Evolutionary conservation across 2,329 filamentous ascomycete species (phyloP).

Genomic region (Ophiobolus disseminans): DNA sequence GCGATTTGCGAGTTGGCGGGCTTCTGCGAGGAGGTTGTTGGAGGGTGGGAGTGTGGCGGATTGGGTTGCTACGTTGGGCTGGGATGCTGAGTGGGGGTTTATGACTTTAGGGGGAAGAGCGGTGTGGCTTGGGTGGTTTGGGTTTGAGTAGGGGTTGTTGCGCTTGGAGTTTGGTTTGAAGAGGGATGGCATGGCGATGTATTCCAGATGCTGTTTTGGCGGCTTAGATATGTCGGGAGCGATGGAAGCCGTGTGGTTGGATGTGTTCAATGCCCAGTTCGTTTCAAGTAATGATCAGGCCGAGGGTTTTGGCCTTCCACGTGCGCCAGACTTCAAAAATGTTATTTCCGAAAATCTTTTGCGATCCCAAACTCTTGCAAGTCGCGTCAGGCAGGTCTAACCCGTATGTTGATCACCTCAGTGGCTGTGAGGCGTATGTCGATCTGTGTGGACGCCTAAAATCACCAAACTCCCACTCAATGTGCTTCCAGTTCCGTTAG

Average conservation of each 20-base stretch:
- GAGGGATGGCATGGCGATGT: slow-evolving; percentile 11
- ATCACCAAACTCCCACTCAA: no score
- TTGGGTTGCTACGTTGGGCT: not conserved
- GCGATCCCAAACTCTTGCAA: no score
- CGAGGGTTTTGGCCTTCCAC: no score
- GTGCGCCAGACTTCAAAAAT: no score
- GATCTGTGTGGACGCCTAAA: no score
- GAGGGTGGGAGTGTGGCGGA: slow-evolving; percentile 11
- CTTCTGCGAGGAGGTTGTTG: slow-evolving; percentile 28
- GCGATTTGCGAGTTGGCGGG: slow-evolving; percentile 21
- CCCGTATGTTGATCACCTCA: no score
- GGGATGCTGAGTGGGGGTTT: slow-evolving; percentile 3
- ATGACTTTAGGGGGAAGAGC: not conserved
- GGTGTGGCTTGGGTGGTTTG: slow-evolving; percentile 14
- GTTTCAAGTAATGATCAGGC: no score
- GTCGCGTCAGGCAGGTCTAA: no score
- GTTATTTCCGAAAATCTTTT: no score
- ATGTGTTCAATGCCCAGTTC: not conserved
- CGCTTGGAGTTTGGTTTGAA: slow-evolving; percentile 8
- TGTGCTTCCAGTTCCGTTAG: no score
- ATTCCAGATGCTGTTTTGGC: not conserved
- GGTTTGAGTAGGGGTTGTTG: slow-evolving; percentile 22
- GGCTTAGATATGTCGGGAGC: no score
- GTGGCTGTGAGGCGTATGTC: no score
- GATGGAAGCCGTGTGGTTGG: not conserved